Percentiles rank a stretch among this genome's conserved stretches.
Evolutionary conservation across 805 yeast genomes (phyloP).

Genomic region (Candida ovalis): DNA sequence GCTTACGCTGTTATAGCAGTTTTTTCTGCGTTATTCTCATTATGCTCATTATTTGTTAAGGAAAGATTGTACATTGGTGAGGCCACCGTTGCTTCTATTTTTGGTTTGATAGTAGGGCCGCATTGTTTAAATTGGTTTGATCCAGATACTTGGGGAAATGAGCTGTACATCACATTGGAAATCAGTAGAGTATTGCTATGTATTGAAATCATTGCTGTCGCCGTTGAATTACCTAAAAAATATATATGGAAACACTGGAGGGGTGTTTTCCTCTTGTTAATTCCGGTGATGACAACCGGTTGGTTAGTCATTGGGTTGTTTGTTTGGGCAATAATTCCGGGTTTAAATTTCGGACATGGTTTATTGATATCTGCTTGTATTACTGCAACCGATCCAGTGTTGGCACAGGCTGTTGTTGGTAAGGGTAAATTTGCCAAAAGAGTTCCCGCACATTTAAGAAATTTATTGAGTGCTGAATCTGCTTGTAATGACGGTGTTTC

Average conservation of each 20-base stretch:
- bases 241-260: slow-evolving; percentile 59
- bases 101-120: slow-evolving; percentile 59
- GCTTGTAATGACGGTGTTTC: slow-evolving; percentile 77
- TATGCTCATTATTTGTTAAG: slow-evolving; percentile 55
- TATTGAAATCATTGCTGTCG: slow-evolving; percentile 68
- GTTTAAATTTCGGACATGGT: slow-evolving; percentile 49
- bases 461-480: slow-evolving; percentile 63
- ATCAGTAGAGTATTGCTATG: slow-evolving; percentile 61
- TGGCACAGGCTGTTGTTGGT: slow-evolving; percentile 71
- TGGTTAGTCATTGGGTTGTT: slow-evolving; percentile 65
- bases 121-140: slow-evolving; percentile 56
- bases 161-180: slow-evolving; percentile 52
- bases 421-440: slow-evolving; percentile 67
- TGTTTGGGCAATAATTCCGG: slow-evolving; percentile 59
- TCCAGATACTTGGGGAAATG: slow-evolving; percentile 55
- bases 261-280: slow-evolving; percentile 51
- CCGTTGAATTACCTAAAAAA: slow-evolving; percentile 68
- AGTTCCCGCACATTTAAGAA: slow-evolving; percentile 59
- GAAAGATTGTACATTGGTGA: slow-evolving; percentile 61
- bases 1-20: slow-evolving; percentile 60
- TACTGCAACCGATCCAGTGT: slow-evolving; percentile 76
- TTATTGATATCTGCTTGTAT: slow-evolving; percentile 65
- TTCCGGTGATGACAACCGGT: slow-evolving; percentile 70
- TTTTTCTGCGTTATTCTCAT: slow-evolving; percentile 53
- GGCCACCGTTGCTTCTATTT: slow-evolving; percentile 61